Evolutionary conservation across 495 filamentous ascomycete species (phyloP).

Genomic region (Neurospora terricola): DNA sequence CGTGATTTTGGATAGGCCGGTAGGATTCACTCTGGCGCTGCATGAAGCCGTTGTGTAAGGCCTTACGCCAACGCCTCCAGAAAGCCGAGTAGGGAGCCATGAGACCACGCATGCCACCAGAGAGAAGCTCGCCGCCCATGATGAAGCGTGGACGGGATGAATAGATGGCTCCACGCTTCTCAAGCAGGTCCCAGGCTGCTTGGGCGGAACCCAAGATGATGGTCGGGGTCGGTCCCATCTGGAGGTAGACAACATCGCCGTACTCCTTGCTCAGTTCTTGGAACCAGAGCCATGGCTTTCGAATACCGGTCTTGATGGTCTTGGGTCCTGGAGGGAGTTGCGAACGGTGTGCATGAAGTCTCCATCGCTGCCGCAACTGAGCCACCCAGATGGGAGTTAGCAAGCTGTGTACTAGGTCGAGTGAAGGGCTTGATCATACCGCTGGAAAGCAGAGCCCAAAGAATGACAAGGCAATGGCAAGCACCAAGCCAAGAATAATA

Average conservation of each 20-base stretch:
- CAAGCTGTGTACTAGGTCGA: neutral
- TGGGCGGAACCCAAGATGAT: constrained; percentile 54
- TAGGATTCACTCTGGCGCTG: constrained; percentile 44
- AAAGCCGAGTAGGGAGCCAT: constrained; percentile 41
- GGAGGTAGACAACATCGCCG: constrained; percentile 52
- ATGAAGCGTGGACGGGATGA: constrained; percentile 38
- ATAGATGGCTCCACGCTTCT: constrained; percentile 43
- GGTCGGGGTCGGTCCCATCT: constrained; percentile 52
- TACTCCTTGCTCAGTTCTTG: constrained; percentile 42
- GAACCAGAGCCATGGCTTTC: constrained; percentile 52
- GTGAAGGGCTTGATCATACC: neutral
- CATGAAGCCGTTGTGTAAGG: constrained; percentile 47
- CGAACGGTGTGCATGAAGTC: constrained; percentile 19
- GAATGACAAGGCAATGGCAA: neutral
- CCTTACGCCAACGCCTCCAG: constrained; percentile 46
- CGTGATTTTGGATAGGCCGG: constrained; percentile 45
- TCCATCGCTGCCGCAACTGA: constrained; percentile 22
- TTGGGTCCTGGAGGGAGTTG: constrained; percentile 26
- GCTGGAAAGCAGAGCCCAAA: neutral
- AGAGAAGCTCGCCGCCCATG: constrained; percentile 43
- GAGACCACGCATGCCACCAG: constrained; percentile 37
- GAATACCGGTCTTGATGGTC: constrained; percentile 22
- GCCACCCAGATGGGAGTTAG: neutral
- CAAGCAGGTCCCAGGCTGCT: constrained; percentile 43
- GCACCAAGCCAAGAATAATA: neutral